A percentile compares a stretch with the other conserved stretches of the same genome.
These are phyloP conservation scores for Penstemon eatonii DNA, from an alignment of 257 asterid genomes.

Conservation along the genomic window DNA sequence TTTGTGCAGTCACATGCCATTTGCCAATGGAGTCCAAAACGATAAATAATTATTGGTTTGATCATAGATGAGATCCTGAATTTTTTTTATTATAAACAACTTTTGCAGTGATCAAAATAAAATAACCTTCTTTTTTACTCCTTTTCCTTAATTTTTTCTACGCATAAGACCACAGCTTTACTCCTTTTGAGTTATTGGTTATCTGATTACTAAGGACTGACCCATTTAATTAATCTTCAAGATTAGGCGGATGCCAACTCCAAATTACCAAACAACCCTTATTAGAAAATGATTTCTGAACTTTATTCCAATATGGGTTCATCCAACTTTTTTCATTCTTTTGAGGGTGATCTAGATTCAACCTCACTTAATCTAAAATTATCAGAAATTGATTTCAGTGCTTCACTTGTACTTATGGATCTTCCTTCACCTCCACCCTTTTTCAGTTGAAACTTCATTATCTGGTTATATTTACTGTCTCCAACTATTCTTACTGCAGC, in stretches of 20 bases:
- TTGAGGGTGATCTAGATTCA: constrained; percentile 20
- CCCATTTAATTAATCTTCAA: constrained; percentile 8
- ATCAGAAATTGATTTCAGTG: constrained; percentile 9
- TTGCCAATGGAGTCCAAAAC: not conserved
- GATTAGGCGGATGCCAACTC: constrained; percentile 14
- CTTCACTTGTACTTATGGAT: constrained; percentile 38
- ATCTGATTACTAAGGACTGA: not conserved
- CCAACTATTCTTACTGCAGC: constrained; percentile 26
- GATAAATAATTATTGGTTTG: not conserved
- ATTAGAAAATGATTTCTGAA: constrained; percentile 8
- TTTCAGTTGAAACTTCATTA: constrained; percentile 36
- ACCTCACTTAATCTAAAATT: constrained; percentile 10
- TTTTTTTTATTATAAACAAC: not conserved
- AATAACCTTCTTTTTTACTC: not conserved
- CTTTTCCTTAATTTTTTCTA: not conserved
- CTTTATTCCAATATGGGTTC: constrained; percentile 26
- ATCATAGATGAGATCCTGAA: not conserved
- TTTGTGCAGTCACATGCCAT: not conserved
- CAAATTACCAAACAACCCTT: constrained; percentile 28
- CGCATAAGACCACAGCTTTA: not conserved
- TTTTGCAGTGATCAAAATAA: not conserved
- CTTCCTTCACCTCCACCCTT: constrained; percentile 40
- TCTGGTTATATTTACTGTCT: constrained; percentile 18
- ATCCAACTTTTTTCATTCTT: constrained; percentile 2
- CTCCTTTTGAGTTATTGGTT: constrained; percentile 1